phyloP scores from a whole-genome alignment of 2,329 filamentous ascomycete genomes.

The Aspergillus proliferans region DNA sequence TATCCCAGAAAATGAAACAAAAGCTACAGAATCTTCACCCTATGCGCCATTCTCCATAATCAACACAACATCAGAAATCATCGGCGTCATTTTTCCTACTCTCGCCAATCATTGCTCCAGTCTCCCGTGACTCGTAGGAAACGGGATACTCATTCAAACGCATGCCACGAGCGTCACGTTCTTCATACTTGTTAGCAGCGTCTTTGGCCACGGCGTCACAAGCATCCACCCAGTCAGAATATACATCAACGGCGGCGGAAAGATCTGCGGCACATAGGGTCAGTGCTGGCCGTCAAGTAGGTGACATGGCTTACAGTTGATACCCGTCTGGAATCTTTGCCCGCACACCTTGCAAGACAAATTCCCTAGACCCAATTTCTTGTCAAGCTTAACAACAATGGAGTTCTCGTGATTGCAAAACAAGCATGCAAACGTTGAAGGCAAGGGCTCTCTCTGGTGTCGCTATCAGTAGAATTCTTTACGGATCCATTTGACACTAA shows the following conservation, averaged over 20 bases:
- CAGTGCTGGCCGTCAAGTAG: not conserved
- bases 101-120: constrained; percentile 10
- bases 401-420: constrained; percentile 98
- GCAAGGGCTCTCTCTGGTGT: constrained; percentile 40
- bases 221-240: constrained; percentile 98
- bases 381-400: constrained; percentile 84
- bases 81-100: constrained; percentile 19
- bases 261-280: constrained; percentile 54
- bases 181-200: constrained; percentile 37
- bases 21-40: constrained; percentile 8
- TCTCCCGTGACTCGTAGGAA: constrained; percentile 14
- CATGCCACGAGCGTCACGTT: constrained; percentile 11
- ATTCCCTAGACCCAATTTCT: constrained; percentile 79
- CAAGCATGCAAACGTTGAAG: constrained; percentile 84
- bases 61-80: constrained; percentile 20
- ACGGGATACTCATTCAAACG: constrained; percentile 12
- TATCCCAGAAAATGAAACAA: not conserved
- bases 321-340: constrained; percentile 84
- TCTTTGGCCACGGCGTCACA: constrained; percentile 66
- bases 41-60: constrained; percentile 17
- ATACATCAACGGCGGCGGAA: constrained; percentile 87
- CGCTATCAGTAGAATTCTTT: constrained; percentile 7
- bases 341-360: constrained; percentile 89
- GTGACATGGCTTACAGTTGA: constrained; percentile 66
- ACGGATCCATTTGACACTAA: constrained; percentile 7